Evolutionary conservation across 495 filamentous ascomycete species (phyloP), one percentile per base, ranked within the genome.

Genomic region (Daldinia vernicosa): DNA sequence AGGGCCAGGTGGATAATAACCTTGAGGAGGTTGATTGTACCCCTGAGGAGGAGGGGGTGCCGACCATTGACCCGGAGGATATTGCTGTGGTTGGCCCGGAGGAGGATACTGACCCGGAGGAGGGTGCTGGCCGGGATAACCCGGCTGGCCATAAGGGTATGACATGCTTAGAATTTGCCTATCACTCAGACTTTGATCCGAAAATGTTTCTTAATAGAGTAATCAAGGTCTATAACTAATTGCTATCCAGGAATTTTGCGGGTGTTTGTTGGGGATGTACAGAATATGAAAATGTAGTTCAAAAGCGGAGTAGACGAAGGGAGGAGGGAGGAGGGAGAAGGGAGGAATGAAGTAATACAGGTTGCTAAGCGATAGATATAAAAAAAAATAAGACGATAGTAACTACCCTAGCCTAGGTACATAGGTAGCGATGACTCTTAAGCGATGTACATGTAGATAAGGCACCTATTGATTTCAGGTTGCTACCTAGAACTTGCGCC

Each of bases 31-130:
- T 53, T 53, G 51, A 15, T 63, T 54, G 40, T 74, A 73, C 12
- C 58, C 60, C 24, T 69, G 55, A 5, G 64, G 57, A 8, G 72
- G 69, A 11, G 24, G 64, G 2, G 55, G 64, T n/a, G 63, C 33
- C 32, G 43, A 71, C 35, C 75, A 77, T 50, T 65, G 73, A 26
- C 53, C 67, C n/a, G 79, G 81, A 60, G 80, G 79, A 33, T 82
- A 81, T 63, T 74, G 74, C 24, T 78, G 82, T 14, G 74, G 76
- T 60, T 67, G 77, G 52, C 74, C 75, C 6, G 43, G 43, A 47
- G 79, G 81, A 60, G 80, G 79, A 33, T 82, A 81, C 60, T 75
- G 74, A 33, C 32, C 32, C 32, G 32, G 32, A 33, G 43, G 43
- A 47, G 43, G 43, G 60, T 76, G 79, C 43, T 70, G 73, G 9